Percentiles rank a stretch among this genome's conserved stretches.
Conservation (phyloP, 768 basidiomycete genomes). For the Suillus plorans region DNA sequence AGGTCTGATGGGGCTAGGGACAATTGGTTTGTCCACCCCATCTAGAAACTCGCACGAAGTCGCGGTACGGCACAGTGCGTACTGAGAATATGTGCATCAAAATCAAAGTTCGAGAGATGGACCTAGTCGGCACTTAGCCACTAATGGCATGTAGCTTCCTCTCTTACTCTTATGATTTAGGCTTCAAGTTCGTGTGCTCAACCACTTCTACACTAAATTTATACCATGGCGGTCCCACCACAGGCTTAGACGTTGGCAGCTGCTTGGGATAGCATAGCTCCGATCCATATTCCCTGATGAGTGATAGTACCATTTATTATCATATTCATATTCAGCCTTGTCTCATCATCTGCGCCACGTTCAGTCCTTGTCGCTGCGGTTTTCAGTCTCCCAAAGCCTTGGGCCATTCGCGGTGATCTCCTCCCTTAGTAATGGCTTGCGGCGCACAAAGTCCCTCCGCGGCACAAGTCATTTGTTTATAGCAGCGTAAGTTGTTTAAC, state of each 20-base stretch:
- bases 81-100: neutral
- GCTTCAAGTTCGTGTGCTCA: neutral
- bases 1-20: neutral
- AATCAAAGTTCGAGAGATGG: no score
- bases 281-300: neutral
- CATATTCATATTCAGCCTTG: neutral
- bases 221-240: neutral
- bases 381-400: neutral
- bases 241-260: neutral
- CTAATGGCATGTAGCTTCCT: neutral
- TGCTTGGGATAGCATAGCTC: neutral
- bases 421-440: neutral
- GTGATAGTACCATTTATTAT: neutral
- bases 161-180: no score
- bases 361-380: neutral
- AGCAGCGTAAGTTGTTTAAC: neutral
- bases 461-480: neutral
- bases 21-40: neutral
- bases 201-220: neutral
- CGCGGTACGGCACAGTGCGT: neutral
- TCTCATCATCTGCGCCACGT: neutral
- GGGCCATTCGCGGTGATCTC: neutral
- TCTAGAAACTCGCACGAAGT: no score
- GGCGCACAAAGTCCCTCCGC: neutral
- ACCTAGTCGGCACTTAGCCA: neutral